phyloP scores from a whole-genome alignment of 2,329 filamentous ascomycete species.

The Raffaelea albimanens region DNA sequence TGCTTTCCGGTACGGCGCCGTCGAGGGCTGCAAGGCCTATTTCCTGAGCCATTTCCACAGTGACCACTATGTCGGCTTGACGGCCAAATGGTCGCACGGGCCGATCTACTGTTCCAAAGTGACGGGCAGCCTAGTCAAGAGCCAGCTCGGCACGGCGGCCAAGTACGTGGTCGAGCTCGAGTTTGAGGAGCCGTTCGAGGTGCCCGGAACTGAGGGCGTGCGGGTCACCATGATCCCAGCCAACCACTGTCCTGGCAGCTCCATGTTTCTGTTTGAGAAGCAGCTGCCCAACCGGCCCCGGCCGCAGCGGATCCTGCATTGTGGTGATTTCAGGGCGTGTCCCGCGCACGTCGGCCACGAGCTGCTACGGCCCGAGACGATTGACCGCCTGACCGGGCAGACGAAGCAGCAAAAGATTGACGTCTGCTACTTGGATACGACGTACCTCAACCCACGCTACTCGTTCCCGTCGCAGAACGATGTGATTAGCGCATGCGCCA shows the following conservation, averaged over 20 bases:
- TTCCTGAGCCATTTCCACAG: conserved; percentile 98
- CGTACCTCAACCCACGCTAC: conserved; percentile 92
- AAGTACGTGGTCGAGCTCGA: conserved; percentile 80
- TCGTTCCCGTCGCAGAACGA: conserved; percentile 83
- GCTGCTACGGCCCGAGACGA: conserved; percentile 63
- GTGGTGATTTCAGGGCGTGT: conserved; percentile 91
- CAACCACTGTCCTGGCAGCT: conserved; percentile 94
- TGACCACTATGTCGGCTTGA: conserved; percentile 91
- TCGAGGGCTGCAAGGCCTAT: conserved; percentile 86
- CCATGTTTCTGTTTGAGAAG: conserved; percentile 88
- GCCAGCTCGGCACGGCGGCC: conserved; percentile 75
- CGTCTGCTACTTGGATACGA: conserved; percentile 93
- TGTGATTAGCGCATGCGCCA: conserved; percentile 78
- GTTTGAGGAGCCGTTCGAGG: conserved; percentile 69
- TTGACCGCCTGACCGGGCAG: conserved; percentile 63
- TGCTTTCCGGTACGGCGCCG: conserved; percentile 89
- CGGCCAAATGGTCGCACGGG: conserved; percentile 80
- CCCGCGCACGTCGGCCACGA: conserved; percentile 75
- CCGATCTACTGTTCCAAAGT: conserved; percentile 95
- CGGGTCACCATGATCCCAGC: conserved; percentile 90
- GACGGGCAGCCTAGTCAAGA: conserved; percentile 79
- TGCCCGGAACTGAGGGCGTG: conserved; percentile 75
- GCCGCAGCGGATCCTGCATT: conserved; percentile 78
- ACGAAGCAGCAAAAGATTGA: conserved; percentile 78
- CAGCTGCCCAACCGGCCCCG: conserved; percentile 32